A percentile compares a stretch with the other conserved stretches of the same genome.
Conservation (phyloP, 768 basidiomycete species). For the Termitomyces sp. region DNA sequence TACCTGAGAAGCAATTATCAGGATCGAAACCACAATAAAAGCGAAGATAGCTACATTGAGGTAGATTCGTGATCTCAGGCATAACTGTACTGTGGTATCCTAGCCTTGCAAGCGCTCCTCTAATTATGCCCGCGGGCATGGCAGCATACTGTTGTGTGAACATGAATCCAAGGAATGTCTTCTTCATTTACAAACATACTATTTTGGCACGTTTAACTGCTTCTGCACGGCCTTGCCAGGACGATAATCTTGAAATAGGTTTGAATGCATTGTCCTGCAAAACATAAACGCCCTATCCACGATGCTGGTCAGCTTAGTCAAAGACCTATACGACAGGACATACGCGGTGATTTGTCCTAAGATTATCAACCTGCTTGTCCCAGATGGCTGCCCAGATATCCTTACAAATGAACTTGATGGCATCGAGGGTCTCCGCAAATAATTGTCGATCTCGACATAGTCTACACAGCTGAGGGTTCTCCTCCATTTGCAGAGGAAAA, state of each 20-base stretch:
- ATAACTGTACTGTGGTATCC: conserved; percentile 72
- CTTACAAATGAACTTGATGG: conserved; percentile 94
- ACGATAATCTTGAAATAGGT: conserved; percentile 75
- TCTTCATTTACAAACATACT: conserved; percentile 34
- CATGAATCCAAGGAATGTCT: neutral
- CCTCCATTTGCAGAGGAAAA: neutral
- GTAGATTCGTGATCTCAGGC: conserved; percentile 74
- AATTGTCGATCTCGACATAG: conserved; percentile 69
- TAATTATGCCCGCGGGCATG: conserved; percentile 78
- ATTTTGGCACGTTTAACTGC: conserved; percentile 66
- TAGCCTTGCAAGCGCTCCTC: conserved; percentile 73
- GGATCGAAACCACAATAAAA: neutral
- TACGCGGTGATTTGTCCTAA: conserved; percentile 92
- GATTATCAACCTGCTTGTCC: conserved; percentile 94
- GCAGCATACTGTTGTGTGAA: conserved; percentile 60
- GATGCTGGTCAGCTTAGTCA: neutral
- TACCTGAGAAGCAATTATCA: conserved; percentile 40
- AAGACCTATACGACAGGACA: conserved; percentile 17
- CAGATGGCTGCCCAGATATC: conserved; percentile 91
- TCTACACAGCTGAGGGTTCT: conserved; percentile 30
- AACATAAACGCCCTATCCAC: conserved; percentile 79
- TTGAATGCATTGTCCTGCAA: conserved; percentile 90
- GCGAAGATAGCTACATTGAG: conserved; percentile 60
- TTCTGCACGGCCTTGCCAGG: conserved; percentile 71
- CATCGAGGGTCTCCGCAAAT: conserved; percentile 81